phyloP scores from a whole-genome alignment of 768 basidiomycete species.

The Trametes sanguinea region DNA sequence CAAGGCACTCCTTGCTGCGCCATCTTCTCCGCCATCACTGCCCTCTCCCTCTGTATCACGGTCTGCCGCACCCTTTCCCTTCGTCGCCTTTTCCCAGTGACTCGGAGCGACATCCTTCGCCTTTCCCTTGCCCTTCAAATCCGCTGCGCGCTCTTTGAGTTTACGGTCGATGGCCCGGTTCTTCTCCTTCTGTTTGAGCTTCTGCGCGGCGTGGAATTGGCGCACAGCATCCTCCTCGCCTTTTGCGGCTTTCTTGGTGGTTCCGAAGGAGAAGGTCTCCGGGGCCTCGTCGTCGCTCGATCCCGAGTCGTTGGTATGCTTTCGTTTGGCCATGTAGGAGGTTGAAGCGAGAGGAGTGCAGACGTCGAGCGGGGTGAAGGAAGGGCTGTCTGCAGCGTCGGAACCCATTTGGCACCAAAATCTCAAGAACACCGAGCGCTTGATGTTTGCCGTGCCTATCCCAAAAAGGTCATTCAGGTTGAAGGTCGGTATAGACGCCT shows the following conservation, averaged over 20 bases:
- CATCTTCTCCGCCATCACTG: slow-evolving; percentile 21
- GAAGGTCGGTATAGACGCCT: too few species aligned
- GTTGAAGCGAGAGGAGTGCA: neutral
- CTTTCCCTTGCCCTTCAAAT: slow-evolving; percentile 11
- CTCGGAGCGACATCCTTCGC: slow-evolving; percentile 14
- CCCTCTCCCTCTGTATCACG: slow-evolving; percentile 20
- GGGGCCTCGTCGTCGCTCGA: slow-evolving; percentile 48
- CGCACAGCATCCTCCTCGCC: slow-evolving; percentile 40
- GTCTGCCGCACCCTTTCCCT: slow-evolving; percentile 8
- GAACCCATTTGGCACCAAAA: neutral
- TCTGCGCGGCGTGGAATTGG: slow-evolving; percentile 40
- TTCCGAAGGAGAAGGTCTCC: slow-evolving; percentile 49
- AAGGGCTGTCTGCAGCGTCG: neutral
- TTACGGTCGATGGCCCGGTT: slow-evolving; percentile 51
- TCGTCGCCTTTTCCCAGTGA: slow-evolving; percentile 22
- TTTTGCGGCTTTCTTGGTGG: slow-evolving; percentile 46
- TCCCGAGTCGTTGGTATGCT: neutral
- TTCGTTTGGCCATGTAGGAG: neutral
- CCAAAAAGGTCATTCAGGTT: too few species aligned
- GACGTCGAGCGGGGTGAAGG: neutral
- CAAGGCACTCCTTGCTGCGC: slow-evolving; percentile 22
- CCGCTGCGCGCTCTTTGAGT: slow-evolving; percentile 50
- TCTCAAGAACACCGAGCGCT: too few species aligned
- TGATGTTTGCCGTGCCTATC: too few species aligned
- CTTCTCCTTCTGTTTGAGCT: slow-evolving; percentile 43